phyloP scores from a whole-genome alignment of 495 filamentous ascomycete genomes.

The Hypoxylon fuscum region DNA sequence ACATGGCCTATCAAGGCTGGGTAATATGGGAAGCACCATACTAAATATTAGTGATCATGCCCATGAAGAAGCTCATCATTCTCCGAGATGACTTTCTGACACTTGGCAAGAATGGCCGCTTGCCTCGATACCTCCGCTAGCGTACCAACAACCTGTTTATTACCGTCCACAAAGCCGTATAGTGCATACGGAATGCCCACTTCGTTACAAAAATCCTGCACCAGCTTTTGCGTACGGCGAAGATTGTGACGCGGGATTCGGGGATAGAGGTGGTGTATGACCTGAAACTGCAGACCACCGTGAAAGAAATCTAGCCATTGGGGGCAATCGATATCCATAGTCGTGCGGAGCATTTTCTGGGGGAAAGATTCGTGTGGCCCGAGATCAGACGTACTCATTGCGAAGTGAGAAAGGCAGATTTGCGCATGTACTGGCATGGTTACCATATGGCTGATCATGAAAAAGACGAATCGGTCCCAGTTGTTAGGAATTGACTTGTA shows the following conservation, averaged over 20 bases:
- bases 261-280: conserved; percentile 93
- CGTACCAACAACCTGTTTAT: conserved; percentile 83
- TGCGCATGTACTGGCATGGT: conserved; percentile 91
- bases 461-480: conserved; percentile 74
- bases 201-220: conserved; percentile 89
- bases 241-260: conserved; percentile 96
- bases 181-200: conserved; percentile 93
- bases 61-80: conserved; percentile 50
- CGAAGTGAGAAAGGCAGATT: conserved; percentile 96
- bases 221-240: conserved; percentile 79
- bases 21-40: conserved; percentile 15
- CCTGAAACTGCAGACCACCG: conserved; percentile 96
- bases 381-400: conserved; percentile 93
- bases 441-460: conserved; percentile 87
- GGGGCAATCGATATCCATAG: conserved; percentile 97
- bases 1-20: conserved; percentile 19
- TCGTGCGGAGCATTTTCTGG: conserved; percentile 96
- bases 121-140: conserved; percentile 89
- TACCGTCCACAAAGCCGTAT: conserved; percentile 93
- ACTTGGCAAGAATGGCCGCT: conserved; percentile 85
- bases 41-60: conserved; percentile 40
- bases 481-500: conserved; percentile 79
- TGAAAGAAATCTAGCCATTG: conserved; percentile 97
- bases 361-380: conserved; percentile 90
- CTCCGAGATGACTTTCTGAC: conserved; percentile 68